Base-by-base conservation (phyloP, 2,329 filamentous ascomycete species). In the Aspergillus sp. region DNA sequence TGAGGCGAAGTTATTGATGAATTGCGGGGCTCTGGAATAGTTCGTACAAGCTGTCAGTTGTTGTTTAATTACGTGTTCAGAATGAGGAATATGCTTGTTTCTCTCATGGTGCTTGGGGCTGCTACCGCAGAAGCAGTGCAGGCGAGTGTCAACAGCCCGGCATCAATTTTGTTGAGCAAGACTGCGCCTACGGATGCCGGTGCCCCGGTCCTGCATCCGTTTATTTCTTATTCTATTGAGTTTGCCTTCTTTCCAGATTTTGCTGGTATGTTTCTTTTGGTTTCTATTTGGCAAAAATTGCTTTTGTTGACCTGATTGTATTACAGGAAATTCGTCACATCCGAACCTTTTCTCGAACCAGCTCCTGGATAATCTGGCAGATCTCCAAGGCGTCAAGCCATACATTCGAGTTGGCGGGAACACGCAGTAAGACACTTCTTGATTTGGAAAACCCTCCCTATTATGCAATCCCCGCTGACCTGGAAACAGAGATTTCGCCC, bases 361-460 rank as follows among this genome's bases (percentile, higher is more conserved):
- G 39, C 68, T 84, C 6, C 62, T 85, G 27, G 70, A 75, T 29
- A 83, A 82, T 44, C 53, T 85, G 13, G 75, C 68, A 1, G 58
- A 70, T n/a, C 55, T 82, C 4, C 70, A 68, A 10, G 79, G 79
- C 7, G 71, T 69, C 6, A 81, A 80, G 48, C 81, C 81, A 2
- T 72, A 78, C 51, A 76, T 85, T 43, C 70, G 81, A 11, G 79
- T 85, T 2, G 81, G 82, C 4, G 82, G 81, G n/a, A 85, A 83
- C 53, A 83, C 81, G 0, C 81, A 85, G 61, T 66, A 52, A 43
- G 43, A 33, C 6, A 6, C 19, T 13, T 8, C 1, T 19, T 9
- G 12, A n/a, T 27, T 28, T 4, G 26, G 13, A 27, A 10, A 12
- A 27, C 1, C 9, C 28, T n/a, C 30, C 27, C 27, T 2, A 32